These are phyloP conservation scores for Boletus patriciae DNA, from an alignment of 768 basidiomycete genomes.

Conservation along the genomic window DNA sequence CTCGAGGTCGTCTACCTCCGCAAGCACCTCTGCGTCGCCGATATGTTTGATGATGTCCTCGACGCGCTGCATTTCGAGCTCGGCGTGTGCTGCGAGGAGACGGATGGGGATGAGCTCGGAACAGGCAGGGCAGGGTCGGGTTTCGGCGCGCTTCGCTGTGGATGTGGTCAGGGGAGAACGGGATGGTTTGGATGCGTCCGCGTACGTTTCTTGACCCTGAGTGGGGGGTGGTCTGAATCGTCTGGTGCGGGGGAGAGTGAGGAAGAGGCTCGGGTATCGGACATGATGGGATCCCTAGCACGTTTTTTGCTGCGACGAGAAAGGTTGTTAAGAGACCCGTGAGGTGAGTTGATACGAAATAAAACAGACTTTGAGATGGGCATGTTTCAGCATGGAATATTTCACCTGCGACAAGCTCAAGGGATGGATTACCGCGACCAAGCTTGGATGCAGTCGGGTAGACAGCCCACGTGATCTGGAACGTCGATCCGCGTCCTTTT, in stretches of 20 bases:
- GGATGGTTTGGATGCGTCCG: conserved; percentile 2
- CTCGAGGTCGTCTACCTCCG: conserved; percentile 48
- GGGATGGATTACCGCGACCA: conserved; percentile 12
- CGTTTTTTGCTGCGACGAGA: conserved; percentile 47
- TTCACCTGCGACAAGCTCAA: neutral
- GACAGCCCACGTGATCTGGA: conserved; percentile 12
- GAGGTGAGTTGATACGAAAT: neutral
- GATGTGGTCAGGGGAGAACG: neutral
- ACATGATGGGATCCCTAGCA: conserved; percentile 21
- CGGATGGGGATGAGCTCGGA: conserved; percentile 70
- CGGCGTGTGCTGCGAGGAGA: conserved; percentile 62
- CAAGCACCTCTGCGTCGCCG: conserved; percentile 58
- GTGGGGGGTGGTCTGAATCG: conserved; percentile 22
- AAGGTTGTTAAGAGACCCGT: neutral
- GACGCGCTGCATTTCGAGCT: conserved; percentile 66
- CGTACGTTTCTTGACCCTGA: conserved; percentile 52
- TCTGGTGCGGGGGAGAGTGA: conserved; percentile 38
- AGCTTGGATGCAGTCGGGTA: conserved; percentile 16
- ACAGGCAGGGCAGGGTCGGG: conserved; percentile 73
- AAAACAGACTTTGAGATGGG: conserved; percentile 30
- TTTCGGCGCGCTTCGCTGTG: conserved; percentile 71
- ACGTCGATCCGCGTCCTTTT: too few species aligned
- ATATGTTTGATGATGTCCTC: conserved; percentile 64
- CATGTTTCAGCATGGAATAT: neutral
- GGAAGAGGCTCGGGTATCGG: conserved; percentile 24